Evolutionary conservation across 2,329 filamentous ascomycete species (phyloP), one percentile per base, ranked within the genome.

Genomic region (Fusarium nurragi): DNA sequence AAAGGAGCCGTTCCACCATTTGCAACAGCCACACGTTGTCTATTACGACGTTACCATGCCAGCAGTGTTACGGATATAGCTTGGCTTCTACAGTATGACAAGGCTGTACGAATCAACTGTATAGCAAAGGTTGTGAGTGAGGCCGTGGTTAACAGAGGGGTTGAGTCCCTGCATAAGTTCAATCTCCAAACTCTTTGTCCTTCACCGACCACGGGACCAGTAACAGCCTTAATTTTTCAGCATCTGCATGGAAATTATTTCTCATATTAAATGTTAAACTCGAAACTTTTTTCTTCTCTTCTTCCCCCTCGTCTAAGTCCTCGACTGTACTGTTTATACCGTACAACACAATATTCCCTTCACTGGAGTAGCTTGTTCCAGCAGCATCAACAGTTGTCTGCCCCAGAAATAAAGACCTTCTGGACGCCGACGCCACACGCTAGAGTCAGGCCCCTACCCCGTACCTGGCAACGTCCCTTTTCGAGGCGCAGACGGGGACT

Each of bases 401-500:
- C 65, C 56, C 65, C 65, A 68, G 65, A 68, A 67, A 59, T 58
- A 58, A 51, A 49, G 47, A 53, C 44, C 60, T 68, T 65, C 65
- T 68, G 49, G 48, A 62, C 60, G 49, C 60, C 60, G 37, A 37
- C 65, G 65, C 65, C 64, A 67, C 65, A 67, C 60, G 47, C 64
- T 65, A 62, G 41, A 37, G 32, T 19, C 45, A 54, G 52, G 52
- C 34, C 56, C 61, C 60, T 64, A 59, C 60, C 60, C 60, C 60
- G 28, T 64, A 62, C 54, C 64, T 58, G 39, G 64, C 64, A 67
- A 67, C 64, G 57, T 62, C 61, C 54, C 57, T 64, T 65, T 25
- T n/a, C 62, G 65, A 67, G 68, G 68, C 67, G 65, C 68, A 69
- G 64, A 54, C 58, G n/a, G 61, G n/a, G 52, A 46, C 65, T 39